Evolutionary conservation across 139 green algal species (phyloP), one percentile per base, ranked within the genome.

Genomic region (Mychonastes homosphaera): DNA sequence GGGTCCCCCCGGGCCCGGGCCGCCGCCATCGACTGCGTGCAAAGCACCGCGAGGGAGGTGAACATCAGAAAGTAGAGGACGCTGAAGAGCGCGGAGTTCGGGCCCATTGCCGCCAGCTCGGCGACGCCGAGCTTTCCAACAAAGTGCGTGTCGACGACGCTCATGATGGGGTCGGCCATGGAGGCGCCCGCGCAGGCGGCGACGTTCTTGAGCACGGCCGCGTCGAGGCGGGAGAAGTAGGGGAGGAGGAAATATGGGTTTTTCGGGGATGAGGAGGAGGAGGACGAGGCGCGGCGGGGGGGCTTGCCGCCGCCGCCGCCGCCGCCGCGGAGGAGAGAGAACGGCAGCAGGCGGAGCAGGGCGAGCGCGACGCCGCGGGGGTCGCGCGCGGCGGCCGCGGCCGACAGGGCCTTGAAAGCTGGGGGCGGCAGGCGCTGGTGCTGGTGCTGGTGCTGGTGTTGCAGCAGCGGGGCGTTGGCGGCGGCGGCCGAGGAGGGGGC

Each of bases 81-180:
- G 24, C 55, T 63, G 54, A 64, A 75, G 16, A 75, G 45, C 2
- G 68, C 68, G 4, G 36, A 56, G 43, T 75, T 75, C 30, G 44
- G 40, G 16, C 68, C 68, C 21, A 75, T 56, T 4, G 61, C 62
- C 19, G 68, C 68, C 9, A 75, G 56, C 23, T 58, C 44, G 2
- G 53, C 40, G 23, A 48, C 49, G 44, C 61, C 62, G 27, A 75
- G 56, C 24, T 46, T 47, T 3, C 61, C 68, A 49, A 56, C 44
- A 19, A 65, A 71, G 24, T 52, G 53, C 18, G 62, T 75, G 55
- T 75, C 68, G n/a, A 75, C 61, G 48, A 75, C 40, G 18, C 50
- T 65, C 68, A 75, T 75, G 23, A 75, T 57, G 1, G 68, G 68
- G 56, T 75, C 68, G 18, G 68, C 56, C 54, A 71, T 56, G 34